These are phyloP conservation scores for Epichloe gansuensis DNA, from an alignment of 2,329 filamentous ascomycete species.

Conservation along the genomic window DNA sequence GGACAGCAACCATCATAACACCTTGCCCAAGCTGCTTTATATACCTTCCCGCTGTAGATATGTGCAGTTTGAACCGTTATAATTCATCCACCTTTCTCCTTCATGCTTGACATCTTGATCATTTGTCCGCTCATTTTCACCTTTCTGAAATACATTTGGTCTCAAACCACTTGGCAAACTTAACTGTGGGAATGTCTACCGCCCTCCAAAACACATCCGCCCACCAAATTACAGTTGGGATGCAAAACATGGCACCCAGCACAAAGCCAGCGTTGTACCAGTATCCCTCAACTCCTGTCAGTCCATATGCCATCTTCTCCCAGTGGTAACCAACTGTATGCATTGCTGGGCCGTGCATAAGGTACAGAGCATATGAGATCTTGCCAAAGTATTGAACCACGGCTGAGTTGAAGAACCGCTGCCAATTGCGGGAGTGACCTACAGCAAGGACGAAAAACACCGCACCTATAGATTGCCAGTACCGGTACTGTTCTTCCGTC, in stretches of 20 bases:
- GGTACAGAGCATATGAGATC: slow-evolving; percentile 49
- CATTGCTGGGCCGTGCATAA: slow-evolving; percentile 46
- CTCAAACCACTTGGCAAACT: slow-evolving; percentile 45
- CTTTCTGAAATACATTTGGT: slow-evolving; percentile 24
- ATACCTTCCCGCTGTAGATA: background rate
- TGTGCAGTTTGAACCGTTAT: background rate
- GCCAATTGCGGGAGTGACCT: slow-evolving; percentile 33
- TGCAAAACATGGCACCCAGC: slow-evolving; percentile 33
- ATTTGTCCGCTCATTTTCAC: slow-evolving; percentile 3
- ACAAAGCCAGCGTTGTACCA: slow-evolving; percentile 35
- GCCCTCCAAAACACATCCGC: slow-evolving; percentile 44
- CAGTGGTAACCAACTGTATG: slow-evolving; percentile 41
- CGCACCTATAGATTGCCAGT: slow-evolving; percentile 44
- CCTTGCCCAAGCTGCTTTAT: background rate
- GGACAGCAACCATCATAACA: background rate
- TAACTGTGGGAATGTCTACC: slow-evolving; percentile 43
- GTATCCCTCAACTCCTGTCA: slow-evolving; percentile 34
- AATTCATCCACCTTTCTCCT: background rate
- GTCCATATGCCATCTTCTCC: slow-evolving; percentile 33
- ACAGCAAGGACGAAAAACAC: slow-evolving; percentile 39
- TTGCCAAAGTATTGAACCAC: slow-evolving; percentile 46
- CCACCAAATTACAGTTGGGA: slow-evolving; percentile 40
- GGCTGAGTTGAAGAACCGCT: slow-evolving; percentile 36
- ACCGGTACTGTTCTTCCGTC: slow-evolving; percentile 36
- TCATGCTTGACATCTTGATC: background rate